phyloP scores from a whole-genome alignment of 2,329 filamentous ascomycete genomes.

The Alternaria hordeiaustralica region DNA sequence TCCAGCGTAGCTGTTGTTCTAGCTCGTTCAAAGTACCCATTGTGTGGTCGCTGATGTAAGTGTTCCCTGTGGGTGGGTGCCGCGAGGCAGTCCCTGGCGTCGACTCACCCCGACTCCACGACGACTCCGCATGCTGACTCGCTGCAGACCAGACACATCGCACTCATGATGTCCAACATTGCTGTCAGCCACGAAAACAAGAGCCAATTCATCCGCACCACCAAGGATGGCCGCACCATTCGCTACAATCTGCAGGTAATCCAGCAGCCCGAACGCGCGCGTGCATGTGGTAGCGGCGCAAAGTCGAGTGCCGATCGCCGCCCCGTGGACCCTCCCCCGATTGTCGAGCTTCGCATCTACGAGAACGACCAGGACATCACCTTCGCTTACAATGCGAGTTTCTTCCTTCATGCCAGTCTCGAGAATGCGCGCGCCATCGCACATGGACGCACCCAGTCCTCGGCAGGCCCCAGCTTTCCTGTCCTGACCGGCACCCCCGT shows the following conservation, averaged over 20 bases:
- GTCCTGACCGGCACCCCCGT: slow-evolving; percentile 94
- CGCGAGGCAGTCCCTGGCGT: slow-evolving; percentile 9
- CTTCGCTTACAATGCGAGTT: slow-evolving; percentile 93
- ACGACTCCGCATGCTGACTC: slow-evolving; percentile 21
- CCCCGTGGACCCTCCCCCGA: slow-evolving; percentile 91
- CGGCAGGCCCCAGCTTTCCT: slow-evolving; percentile 71
- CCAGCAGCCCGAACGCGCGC: slow-evolving; percentile 91
- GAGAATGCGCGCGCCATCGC: slow-evolving; percentile 85
- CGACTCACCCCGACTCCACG: slow-evolving; percentile 12
- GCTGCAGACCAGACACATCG: slow-evolving; percentile 7
- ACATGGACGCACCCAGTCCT: slow-evolving; percentile 71
- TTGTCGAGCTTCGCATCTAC: slow-evolving; percentile 87
- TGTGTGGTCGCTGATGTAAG: slow-evolving; percentile 13
- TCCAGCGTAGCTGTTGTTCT: slow-evolving; percentile 12
- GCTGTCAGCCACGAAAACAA: slow-evolving; percentile 64
- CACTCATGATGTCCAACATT: slow-evolving; percentile 50
- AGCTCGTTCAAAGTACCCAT: slow-evolving; percentile 2
- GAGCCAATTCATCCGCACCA: slow-evolving; percentile 63
- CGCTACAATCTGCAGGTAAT: slow-evolving; percentile 85
- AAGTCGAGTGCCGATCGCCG: slow-evolving; percentile 85
- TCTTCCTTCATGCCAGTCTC: slow-evolving; percentile 91
- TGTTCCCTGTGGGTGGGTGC: slow-evolving; percentile 20
- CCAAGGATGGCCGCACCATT: slow-evolving; percentile 76
- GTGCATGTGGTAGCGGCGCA: slow-evolving; percentile 92
- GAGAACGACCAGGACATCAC: slow-evolving; percentile 75